phyloP scores from a whole-genome alignment of 108 stramenopile genomes.

The Chaetoceros muelleri region DNA sequence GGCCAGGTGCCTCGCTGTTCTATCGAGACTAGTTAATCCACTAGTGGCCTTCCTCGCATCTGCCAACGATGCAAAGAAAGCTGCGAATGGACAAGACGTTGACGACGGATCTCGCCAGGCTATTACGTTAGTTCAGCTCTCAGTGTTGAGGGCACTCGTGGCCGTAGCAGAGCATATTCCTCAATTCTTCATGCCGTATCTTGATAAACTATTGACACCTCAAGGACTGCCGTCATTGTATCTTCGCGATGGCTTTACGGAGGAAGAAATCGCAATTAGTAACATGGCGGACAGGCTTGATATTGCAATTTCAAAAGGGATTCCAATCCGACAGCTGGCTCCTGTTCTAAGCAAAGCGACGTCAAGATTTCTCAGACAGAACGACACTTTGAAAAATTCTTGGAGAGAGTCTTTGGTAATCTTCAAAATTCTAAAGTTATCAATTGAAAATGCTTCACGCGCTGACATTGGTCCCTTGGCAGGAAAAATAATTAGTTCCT shows the following conservation, averaged over 20 bases:
- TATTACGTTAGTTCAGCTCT: slow-evolving; percentile 31
- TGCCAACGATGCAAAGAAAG: slow-evolving; percentile 14
- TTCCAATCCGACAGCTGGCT: slow-evolving; percentile 51
- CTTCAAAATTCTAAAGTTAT: slow-evolving; percentile 30
- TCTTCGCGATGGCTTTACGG: slow-evolving; percentile 10
- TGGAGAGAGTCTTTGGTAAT: slow-evolving; percentile 24
- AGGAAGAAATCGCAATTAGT: slow-evolving; percentile 15
- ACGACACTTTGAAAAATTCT: slow-evolving; percentile 3
- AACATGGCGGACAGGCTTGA: slow-evolving; percentile 27
- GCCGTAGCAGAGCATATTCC: slow-evolving; percentile 61
- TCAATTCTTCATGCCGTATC: slow-evolving; percentile 59
- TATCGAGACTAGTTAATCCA: slow-evolving; percentile 55
- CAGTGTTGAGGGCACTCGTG: slow-evolving; percentile 35
- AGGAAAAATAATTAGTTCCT: slow-evolving; percentile 37
- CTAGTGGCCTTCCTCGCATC: slow-evolving; percentile 27
- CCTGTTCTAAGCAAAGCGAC: slow-evolving; percentile 38
- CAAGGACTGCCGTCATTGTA: slow-evolving; percentile 36
- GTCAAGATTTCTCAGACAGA: slow-evolving; percentile 6
- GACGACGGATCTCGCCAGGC: slow-evolving; percentile 10
- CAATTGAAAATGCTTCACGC: slow-evolving; percentile 34
- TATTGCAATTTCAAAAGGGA: slow-evolving; percentile 26
- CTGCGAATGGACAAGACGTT: slow-evolving; percentile 6
- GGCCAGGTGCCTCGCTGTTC: slow-evolving; percentile 40
- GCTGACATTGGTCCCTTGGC: slow-evolving; percentile 42
- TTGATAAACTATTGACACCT: slow-evolving; percentile 38